Evolutionary conservation across 2,329 filamentous ascomycete species (phyloP).

Genomic region (Pseudogymnoascus sp.): DNA sequence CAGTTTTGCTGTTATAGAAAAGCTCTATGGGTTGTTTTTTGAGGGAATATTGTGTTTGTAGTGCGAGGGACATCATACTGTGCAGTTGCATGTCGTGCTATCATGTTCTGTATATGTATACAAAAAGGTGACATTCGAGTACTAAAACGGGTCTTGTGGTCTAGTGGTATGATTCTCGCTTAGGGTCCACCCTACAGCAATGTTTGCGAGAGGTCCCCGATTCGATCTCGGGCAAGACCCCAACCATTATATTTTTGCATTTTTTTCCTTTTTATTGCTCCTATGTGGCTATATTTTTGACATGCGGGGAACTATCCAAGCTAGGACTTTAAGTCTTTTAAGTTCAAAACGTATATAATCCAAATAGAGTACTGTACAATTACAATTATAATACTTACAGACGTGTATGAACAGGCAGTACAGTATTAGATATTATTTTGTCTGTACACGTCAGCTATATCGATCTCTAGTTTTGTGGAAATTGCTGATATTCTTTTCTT

Average conservation of each 20-base stretch:
- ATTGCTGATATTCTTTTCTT: not conserved
- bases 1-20: not conserved
- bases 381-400: not conserved
- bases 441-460: not conserved
- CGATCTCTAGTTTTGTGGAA: not conserved
- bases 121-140: not conserved
- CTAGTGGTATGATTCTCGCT: slow-evolving; percentile 23
- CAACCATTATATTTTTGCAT: not conserved
- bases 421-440: too few species aligned
- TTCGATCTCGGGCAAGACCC: slow-evolving; percentile 17
- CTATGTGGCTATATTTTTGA: not conserved
- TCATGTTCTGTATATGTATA: not conserved
- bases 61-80: not conserved
- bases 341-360: not conserved
- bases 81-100: not conserved
- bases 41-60: not conserved
- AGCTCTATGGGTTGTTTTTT: not conserved
- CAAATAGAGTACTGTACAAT: not conserved
- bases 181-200: slow-evolving; percentile 16
- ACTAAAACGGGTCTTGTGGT: slow-evolving; percentile 11
- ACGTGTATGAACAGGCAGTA: not conserved
- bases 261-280: slow-evolving; percentile 8
- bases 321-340: not conserved
- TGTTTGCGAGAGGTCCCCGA: slow-evolving; percentile 16
- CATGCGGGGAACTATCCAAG: not conserved